phyloP scores from a whole-genome alignment of 2,329 filamentous ascomycete genomes.

The Penicillium sumatraense region DNA sequence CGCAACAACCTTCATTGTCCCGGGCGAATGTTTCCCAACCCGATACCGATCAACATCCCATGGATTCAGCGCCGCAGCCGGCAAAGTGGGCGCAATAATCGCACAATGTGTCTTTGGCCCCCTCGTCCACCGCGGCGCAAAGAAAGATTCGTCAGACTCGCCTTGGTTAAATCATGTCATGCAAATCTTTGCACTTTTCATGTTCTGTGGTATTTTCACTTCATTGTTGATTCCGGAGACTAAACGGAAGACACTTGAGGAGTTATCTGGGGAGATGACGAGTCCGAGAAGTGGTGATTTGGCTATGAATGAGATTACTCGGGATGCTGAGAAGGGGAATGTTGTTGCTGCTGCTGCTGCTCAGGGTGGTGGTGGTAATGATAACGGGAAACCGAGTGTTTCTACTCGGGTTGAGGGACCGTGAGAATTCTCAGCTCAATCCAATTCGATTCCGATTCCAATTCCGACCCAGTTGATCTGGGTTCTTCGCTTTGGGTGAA shows the following conservation, averaged over 20 bases:
- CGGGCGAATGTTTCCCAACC: constrained; percentile 68
- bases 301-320: neutral
- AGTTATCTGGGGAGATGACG: constrained; percentile 64
- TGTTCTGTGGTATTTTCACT: constrained; percentile 72
- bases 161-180: constrained; percentile 76
- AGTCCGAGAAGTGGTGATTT: neutral
- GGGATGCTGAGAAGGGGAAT: neutral
- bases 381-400: neutral
- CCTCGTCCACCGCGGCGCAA: constrained; percentile 62
- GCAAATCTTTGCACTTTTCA: constrained; percentile 79
- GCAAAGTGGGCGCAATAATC: constrained; percentile 71
- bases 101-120: constrained; percentile 69
- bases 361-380: neutral
- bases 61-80: constrained; percentile 68
- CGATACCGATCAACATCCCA: constrained; percentile 68
- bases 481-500: too few species aligned
- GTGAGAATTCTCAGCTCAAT: neutral
- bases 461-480: too few species aligned
- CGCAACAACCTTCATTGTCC: constrained; percentile 66
- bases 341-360: neutral
- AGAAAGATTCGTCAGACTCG: constrained; percentile 52
- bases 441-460: too few species aligned
- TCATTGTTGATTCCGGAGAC: constrained; percentile 78
- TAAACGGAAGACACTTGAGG: constrained; percentile 73
- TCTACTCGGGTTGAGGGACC: neutral